These are phyloP conservation scores for Plasmodium inui DNA, from an alignment of 169 alveolate species.

Conservation along the genomic window DNA sequence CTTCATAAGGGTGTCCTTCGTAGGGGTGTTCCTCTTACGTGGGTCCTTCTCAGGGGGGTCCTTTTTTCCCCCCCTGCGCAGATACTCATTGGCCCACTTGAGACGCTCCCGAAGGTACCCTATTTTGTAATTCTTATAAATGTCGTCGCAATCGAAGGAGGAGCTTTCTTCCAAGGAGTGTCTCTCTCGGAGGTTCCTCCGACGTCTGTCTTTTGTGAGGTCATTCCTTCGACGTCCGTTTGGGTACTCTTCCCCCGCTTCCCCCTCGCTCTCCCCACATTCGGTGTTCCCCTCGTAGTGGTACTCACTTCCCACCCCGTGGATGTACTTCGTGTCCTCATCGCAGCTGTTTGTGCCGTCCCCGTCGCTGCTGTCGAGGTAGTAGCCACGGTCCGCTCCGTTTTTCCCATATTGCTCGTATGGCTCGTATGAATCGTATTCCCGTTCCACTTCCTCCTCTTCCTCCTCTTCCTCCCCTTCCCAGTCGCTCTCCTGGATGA, in stretches of 20 bases:
- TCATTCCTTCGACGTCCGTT: neutral
- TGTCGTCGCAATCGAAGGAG: conserved; percentile 18
- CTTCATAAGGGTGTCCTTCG: neutral
- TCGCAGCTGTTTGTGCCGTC: neutral
- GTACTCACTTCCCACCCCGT: neutral
- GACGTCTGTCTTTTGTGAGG: neutral
- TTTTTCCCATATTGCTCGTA: too few relatives aligned
- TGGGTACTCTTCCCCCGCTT: neutral
- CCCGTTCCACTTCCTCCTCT: neutral
- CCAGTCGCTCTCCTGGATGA: neutral
- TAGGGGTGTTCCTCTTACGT: neutral
- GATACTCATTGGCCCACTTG: conserved; percentile 49
- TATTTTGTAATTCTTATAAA: conserved; percentile 49
- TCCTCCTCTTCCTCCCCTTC: neutral
- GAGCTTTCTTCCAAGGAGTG: conserved; percentile 24
- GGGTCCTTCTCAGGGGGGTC: neutral
- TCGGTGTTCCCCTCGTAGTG: neutral
- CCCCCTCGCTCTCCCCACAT: neutral
- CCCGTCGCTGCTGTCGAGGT: neutral
- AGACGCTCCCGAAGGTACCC: conserved; percentile 42
- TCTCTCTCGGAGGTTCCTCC: neutral
- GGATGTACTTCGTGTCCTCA: neutral
- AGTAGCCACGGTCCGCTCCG: neutral
- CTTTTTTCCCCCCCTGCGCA: neutral
- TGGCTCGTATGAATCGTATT: too few relatives aligned